These are phyloP conservation scores for Lachancea sp. DNA, from an alignment of 805 yeast genomes.

Conservation along the genomic window DNA sequence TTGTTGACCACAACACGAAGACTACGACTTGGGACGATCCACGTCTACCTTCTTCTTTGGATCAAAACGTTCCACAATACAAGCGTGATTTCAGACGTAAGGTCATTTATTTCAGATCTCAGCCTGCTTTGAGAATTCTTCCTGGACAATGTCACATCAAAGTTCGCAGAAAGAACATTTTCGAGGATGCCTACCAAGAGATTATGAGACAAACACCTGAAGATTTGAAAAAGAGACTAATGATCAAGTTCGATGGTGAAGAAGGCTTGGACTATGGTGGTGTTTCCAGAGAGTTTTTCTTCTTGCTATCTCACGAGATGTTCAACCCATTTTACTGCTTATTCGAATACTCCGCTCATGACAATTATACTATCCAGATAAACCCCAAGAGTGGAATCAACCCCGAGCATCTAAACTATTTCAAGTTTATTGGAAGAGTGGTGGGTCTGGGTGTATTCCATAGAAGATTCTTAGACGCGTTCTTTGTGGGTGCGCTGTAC, in stretches of 20 bases:
- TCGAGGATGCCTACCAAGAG: constrained; percentile 97
- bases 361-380: constrained; percentile 94
- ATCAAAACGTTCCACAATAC: constrained; percentile 97
- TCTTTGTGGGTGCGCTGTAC: constrained; percentile 96
- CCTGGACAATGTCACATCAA: constrained; percentile 99
- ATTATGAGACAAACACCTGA: constrained; percentile 98
- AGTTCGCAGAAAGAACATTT: constrained; percentile 92
- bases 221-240: constrained; percentile 91
- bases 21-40: constrained; percentile 99
- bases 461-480: constrained; percentile 94
- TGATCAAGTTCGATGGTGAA: constrained; percentile 98
- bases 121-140: constrained; percentile 91
- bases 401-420: constrained; percentile 96
- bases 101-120: constrained; percentile 94
- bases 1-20: constrained; percentile 97
- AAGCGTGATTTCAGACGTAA: constrained; percentile 98
- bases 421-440: constrained; percentile 96
- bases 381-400: constrained; percentile 95
- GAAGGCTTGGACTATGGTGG: constrained; percentile 99
- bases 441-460: constrained; percentile 98
- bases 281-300: constrained; percentile 96
- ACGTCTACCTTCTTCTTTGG: constrained; percentile 91
- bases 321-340: constrained; percentile 96
- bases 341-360: constrained; percentile 96
- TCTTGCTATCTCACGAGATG: constrained; percentile 94